phyloP scores from a whole-genome alignment of 495 filamentous ascomycete genomes.

The Hypoxylon subgilvum region DNA sequence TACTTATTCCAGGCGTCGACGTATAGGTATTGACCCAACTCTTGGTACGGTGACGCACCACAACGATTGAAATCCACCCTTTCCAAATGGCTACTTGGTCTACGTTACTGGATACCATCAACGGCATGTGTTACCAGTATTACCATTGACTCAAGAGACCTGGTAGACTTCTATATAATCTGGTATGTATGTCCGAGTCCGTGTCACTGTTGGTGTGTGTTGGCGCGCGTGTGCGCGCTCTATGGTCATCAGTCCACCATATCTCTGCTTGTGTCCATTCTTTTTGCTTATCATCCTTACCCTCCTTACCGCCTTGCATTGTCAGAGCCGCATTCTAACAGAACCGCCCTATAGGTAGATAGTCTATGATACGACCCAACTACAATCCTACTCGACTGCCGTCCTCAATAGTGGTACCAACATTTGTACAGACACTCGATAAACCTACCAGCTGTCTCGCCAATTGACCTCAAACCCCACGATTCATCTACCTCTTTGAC shows the following conservation, averaged over 20 bases:
- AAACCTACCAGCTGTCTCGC: not conserved
- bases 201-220: no score
- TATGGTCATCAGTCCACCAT: no score
- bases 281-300: no score
- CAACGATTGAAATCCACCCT: not conserved
- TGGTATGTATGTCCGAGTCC: not conserved
- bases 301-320: no score
- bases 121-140: slow-evolving; percentile 20
- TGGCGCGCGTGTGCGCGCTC: no score
- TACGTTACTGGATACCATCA: slow-evolving; percentile 18
- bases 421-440: not conserved
- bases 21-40: not conserved
- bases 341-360: slow-evolving; percentile 9
- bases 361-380: slow-evolving; percentile 9
- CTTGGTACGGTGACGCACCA: slow-evolving; percentile 5
- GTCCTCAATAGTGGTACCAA: slow-evolving; percentile 1
- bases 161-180: no score
- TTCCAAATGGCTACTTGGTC: slow-evolving; percentile 13
- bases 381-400: not conserved
- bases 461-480: not conserved
- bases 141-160: slow-evolving; percentile 23
- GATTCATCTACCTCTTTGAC: not conserved
- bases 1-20: not conserved
- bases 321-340: slow-evolving; percentile 16
- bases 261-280: no score